Evolutionary conservation across 306 rosid genomes (phyloP), one percentile per base, ranked within the genome.

Genomic region (Malus asiatica): DNA sequence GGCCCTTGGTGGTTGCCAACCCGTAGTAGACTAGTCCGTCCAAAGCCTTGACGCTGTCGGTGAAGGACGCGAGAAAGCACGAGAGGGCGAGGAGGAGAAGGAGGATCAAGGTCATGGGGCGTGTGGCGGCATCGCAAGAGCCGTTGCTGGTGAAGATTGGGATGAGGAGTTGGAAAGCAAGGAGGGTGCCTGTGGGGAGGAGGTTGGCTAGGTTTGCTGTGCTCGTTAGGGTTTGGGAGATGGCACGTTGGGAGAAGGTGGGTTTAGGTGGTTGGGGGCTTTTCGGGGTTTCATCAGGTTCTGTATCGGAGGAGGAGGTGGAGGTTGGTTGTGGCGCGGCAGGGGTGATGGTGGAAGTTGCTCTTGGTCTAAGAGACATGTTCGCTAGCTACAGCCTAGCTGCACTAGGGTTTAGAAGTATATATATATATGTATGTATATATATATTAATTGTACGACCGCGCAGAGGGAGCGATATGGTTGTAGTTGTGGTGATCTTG

Each of bases 141-240:
- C 97, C 97, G 45, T 90, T 85, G 80, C 78, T 70, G 65, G 96
- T 92, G 90, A 92, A 92, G 10, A 88, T 1, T 0, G 97, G 97
- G 0, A 81, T 84, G 3, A 92, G 90, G 18, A 92, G 75, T 65
- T 92, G 93, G 80, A 92, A 88, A 4, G 90, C 91, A 0, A 90
- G 66, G 35, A 92, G 93, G 33, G 93, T 90, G 0, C 97, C 97
- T 0, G 96, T 88, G 1, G 97, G 97, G 25, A 92, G 93, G 5
- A 88, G 89, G 68, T 92, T 92, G 3, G 96, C 93, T 40, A 92
- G 74, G 81, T 85, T 87, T 71, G 96, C 93, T 1, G 97, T 85
- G 84, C 85, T 30, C 0, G 86, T 75, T 4, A 91, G 63, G 19
- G 83, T 75, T 33, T 80, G 88, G 1, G 93, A 81, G 30, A 90